Base-by-base conservation (phyloP, 2,329 filamentous ascomycete genomes). In the Teratosphaeria gauchensis region DNA sequence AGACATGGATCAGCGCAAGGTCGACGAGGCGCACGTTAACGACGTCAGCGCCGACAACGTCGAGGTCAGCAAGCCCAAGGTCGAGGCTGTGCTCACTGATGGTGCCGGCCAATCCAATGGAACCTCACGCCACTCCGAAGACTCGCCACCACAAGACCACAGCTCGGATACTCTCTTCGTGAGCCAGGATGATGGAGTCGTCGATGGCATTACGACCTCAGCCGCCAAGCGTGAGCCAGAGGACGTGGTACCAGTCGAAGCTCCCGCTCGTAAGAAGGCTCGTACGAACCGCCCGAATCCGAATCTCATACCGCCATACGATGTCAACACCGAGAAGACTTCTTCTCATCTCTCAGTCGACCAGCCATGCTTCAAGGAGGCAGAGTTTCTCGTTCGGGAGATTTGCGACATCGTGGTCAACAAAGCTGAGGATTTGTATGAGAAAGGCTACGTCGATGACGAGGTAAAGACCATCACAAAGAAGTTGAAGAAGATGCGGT, bases 331-430 rank as follows among this genome's bases (percentile, higher is more conserved):
- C 14, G n/a, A 52, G 21, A 42, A 58, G 53, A 53, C 24, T 16
- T 42, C 11, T 9, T 42, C 55, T 8, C 58, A 31, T 4, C 55
- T 60, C 12, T 55, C 58, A 16, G 35, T 60, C 33, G 32, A 60
- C 31, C 58, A 60, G 11, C 51, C 55, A 9, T 31, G 55, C 55
- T 60, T 57, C 30, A 38, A 52, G 31, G 19, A 30, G 35, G 55
- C 53, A 8, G 58, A 60, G 30, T 24, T 35, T 8, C 19, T 51
- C 7, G 55, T 57, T 12, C n/a, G 24, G 11, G 16, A 31, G 6
- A 30, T 57, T 5, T 57, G 58, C 52, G 52, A 57, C 24, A 31
- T 21, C 33, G 24, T 60, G 1, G 51, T 35, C 8, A 16, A n/a
- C 35, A 48, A 31, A 11, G 16, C 24, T n/a, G 35, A 57, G n/a